Percentiles rank a stretch among this genome's conserved stretches.
Conservation (phyloP, 345 rosid species). For the Populus ilicifolia region DNA sequence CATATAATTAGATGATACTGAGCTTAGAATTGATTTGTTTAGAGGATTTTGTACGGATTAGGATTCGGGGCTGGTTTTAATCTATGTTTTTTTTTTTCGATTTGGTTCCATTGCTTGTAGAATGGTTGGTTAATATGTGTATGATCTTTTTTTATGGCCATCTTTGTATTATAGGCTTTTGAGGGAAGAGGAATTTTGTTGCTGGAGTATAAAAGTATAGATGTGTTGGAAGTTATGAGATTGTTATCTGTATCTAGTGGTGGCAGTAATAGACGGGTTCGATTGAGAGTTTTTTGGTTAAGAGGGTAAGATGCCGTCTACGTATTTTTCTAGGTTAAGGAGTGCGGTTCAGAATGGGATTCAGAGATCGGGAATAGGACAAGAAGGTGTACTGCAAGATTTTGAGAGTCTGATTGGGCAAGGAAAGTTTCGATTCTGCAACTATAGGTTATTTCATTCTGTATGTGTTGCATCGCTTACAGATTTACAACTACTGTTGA, state of each 20-base stretch:
- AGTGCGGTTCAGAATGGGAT: slow-evolving; percentile 49
- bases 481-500: slow-evolving; percentile 44
- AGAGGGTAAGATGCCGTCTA: slow-evolving; percentile 60
- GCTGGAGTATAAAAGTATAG: not conserved
- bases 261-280: slow-evolving; percentile 25
- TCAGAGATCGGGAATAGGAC: slow-evolving; percentile 34
- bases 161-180: slow-evolving; percentile 18
- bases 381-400: slow-evolving; percentile 37
- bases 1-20: not conserved
- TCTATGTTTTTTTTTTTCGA: not conserved
- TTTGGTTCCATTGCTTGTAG: not conserved
- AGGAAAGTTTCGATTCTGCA: slow-evolving; percentile 49
- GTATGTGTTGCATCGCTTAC: slow-evolving; percentile 34
- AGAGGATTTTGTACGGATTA: not conserved
- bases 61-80: not conserved
- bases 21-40: not conserved
- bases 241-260: slow-evolving; percentile 27
- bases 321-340: slow-evolving; percentile 42
- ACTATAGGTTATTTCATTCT: slow-evolving; percentile 52
- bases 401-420: slow-evolving; percentile 48
- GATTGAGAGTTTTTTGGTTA: slow-evolving; percentile 22
- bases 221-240: slow-evolving; percentile 47
- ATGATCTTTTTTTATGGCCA: not conserved
- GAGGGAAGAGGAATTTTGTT: slow-evolving; percentile 19
- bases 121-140: not conserved